Evolutionary conservation across 1,284 basidiomycete species (phyloP).

Genomic region (Singerocomus rubriflavus): DNA sequence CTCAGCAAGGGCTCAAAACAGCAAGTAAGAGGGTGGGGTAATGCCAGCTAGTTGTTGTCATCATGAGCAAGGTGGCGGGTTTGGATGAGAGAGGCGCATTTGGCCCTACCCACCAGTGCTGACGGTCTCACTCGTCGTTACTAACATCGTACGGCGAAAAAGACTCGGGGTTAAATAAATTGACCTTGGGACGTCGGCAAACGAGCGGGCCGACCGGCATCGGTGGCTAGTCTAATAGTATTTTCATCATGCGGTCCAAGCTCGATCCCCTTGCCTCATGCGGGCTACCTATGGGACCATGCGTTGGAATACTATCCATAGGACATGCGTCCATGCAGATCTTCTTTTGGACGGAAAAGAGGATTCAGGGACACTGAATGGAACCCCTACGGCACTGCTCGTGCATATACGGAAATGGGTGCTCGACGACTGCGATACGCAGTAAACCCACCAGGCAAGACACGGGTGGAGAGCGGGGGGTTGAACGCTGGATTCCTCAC

Average conservation of each 20-base stretch:
- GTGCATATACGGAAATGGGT: slow-evolving; percentile 1
- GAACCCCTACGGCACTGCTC: not conserved
- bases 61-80: not conserved
- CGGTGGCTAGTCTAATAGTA: slow-evolving; percentile 3
- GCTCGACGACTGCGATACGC: slow-evolving; percentile 1
- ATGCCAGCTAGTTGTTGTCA: not conserved
- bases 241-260: not conserved
- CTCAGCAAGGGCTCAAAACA: slow-evolving; percentile 1
- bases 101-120: not conserved
- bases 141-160: slow-evolving; percentile 21
- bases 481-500: not conserved
- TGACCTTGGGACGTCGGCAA: slow-evolving; percentile 1
- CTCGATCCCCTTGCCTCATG: not conserved
- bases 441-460: slow-evolving; percentile 13
- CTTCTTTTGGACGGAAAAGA: not conserved
- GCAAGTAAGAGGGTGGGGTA: not conserved
- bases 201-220: slow-evolving; percentile 23
- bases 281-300: not conserved
- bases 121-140: not conserved
- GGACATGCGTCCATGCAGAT: not conserved
- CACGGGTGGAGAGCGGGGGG: not conserved
- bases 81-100: not conserved
- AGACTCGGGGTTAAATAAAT: slow-evolving; percentile 10
- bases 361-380: not conserved
- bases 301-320: not conserved